Conservation (phyloP, 2,329 filamentous ascomycete species). For the Falciphora oryzae region DNA sequence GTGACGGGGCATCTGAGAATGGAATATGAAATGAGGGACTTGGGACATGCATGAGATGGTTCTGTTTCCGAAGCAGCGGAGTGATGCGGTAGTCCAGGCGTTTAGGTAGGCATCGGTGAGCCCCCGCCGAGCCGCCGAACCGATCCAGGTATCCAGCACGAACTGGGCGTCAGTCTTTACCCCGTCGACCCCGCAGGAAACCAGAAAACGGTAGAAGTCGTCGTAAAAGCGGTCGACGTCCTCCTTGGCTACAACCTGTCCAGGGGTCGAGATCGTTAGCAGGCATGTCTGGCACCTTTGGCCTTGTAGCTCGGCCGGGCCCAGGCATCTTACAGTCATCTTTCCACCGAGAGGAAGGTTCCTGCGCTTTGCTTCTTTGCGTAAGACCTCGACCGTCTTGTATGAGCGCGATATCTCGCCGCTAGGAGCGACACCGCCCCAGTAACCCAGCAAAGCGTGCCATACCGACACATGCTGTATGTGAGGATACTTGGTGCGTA, state of each 20-base stretch:
- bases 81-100: slow-evolving; percentile 72
- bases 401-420: slow-evolving; percentile 73
- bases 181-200: slow-evolving; percentile 67
- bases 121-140: slow-evolving; percentile 62
- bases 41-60: slow-evolving; percentile 95
- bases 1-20: slow-evolving; percentile 73
- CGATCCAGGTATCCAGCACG: slow-evolving; percentile 70
- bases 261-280: not conserved
- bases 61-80: slow-evolving; percentile 71
- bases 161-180: slow-evolving; percentile 95
- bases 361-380: slow-evolving; percentile 40
- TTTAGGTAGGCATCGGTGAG: slow-evolving; percentile 76
- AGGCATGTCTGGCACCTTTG: too few species aligned
- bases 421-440: slow-evolving; percentile 77
- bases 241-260: slow-evolving; percentile 61
- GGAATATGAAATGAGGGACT: slow-evolving; percentile 78
- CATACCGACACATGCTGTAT: slow-evolving; percentile 86
- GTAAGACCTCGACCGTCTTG: slow-evolving; percentile 59
- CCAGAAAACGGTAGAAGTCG: slow-evolving; percentile 85
- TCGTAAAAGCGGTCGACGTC: slow-evolving; percentile 75
- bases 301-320: not conserved
- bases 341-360: slow-evolving; percentile 51
- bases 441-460: slow-evolving; percentile 85
- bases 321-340: slow-evolving; percentile 44
- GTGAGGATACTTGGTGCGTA: slow-evolving; percentile 63